These are phyloP conservation scores for Psilocybe mexicana DNA, from an alignment of 1,284 basidiomycete species.

Conservation along the genomic window DNA sequence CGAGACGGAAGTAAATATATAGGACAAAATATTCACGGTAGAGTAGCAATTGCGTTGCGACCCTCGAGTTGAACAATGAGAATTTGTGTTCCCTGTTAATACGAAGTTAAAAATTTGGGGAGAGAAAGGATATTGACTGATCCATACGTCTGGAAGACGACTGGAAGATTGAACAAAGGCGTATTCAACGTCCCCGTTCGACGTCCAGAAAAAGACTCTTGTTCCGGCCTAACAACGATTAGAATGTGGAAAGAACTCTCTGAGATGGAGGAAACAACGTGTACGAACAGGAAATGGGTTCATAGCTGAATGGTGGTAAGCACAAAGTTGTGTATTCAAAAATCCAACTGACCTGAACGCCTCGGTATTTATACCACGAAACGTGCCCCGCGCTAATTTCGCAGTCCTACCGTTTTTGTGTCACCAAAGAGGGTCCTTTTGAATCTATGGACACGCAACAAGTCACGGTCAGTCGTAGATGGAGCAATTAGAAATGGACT, in stretches of 20 bases:
- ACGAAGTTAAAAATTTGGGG: conserved; percentile 10
- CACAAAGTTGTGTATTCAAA: conserved; percentile 6
- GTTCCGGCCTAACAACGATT: conserved; percentile 51
- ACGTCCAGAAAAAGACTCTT: conserved; percentile 64
- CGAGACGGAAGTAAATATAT: too few species aligned
- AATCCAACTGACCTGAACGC: not conserved
- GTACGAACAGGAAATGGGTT: conserved; percentile 55
- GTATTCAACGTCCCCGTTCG: conserved; percentile 53
- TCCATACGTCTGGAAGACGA: conserved; percentile 53
- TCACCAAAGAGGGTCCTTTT: too few species aligned
- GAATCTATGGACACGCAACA: too few species aligned
- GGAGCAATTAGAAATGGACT: too few species aligned
- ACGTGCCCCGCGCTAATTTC: too few species aligned
- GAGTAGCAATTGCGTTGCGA: conserved; percentile 28
- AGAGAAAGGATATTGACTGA: conserved; percentile 5
- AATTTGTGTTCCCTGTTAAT: conserved; percentile 55
- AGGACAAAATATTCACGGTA: too few species aligned
- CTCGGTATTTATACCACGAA: conserved; percentile 15
- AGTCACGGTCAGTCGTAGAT: too few species aligned
- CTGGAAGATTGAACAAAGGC: conserved; percentile 54
- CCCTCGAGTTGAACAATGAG: conserved; percentile 50
- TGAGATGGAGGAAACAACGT: not conserved
- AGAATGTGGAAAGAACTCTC: conserved; percentile 10
- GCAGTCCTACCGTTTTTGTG: too few species aligned
- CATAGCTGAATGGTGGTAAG: conserved; percentile 60